Conservation (phyloP, 2,329 filamentous ascomycete genomes). For the Fusarium sp. region DNA sequence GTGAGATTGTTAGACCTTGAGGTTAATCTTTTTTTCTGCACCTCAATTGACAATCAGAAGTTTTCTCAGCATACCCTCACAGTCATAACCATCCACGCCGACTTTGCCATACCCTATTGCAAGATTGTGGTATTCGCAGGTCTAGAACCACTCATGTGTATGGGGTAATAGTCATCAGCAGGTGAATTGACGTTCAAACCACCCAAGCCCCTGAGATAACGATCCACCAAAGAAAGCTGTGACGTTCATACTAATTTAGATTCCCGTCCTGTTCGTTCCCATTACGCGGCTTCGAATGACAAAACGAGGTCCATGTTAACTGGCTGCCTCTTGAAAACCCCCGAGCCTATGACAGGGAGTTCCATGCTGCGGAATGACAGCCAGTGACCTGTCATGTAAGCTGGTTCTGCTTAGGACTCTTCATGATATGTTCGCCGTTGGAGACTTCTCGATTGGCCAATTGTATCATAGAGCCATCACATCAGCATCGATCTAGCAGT, state of each 20-base stretch:
- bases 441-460: not conserved
- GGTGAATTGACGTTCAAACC: not conserved
- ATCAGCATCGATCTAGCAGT: not conserved
- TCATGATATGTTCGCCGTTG: not conserved
- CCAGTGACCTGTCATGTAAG: not conserved
- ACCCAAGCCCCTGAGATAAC: not conserved
- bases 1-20: not conserved
- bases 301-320: not conserved
- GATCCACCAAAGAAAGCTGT: conserved; percentile 1
- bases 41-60: not conserved
- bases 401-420: not conserved
- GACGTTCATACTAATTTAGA: conserved; percentile 5
- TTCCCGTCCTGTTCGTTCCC: conserved; percentile 1
- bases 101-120: not conserved
- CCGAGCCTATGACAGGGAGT: not conserved
- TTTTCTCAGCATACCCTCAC: not conserved
- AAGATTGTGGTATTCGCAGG: not conserved
- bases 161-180: not conserved
- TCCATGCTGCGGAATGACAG: not conserved
- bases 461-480: not conserved
- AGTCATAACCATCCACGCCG: too few species aligned
- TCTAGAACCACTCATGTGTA: not conserved
- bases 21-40: not conserved
- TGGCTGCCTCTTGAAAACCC: conserved; percentile 29
- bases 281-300: conserved; percentile 17